Evolutionary conservation across 176 grass and related monocot species (phyloP).

Genomic region (Musa acuminata): DNA sequence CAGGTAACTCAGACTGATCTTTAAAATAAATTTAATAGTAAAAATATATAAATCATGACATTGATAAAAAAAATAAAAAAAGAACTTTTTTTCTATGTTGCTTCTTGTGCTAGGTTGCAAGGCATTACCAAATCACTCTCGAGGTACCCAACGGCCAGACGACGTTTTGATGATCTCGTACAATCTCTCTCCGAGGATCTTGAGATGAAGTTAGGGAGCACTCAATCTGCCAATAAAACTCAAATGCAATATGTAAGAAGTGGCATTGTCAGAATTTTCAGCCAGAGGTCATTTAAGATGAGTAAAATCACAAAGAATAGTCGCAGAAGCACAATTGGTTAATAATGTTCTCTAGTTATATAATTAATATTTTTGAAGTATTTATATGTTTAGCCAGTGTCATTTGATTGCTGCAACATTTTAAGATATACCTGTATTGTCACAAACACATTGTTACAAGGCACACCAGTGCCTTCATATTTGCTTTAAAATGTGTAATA

Average conservation of each 20-base stretch:
- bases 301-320: conserved; percentile 33
- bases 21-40: no score
- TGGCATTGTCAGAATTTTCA: conserved; percentile 40
- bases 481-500: no score
- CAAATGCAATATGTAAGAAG: conserved; percentile 32
- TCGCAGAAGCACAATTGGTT: conserved; percentile 25
- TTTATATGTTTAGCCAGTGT: no score
- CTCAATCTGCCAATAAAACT: conserved; percentile 34
- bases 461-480: no score
- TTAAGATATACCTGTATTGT: no score
- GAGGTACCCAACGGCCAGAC: conserved; percentile 83
- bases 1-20: conserved; percentile 29
- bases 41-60: no score
- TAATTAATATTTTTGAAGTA: background rate
- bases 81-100: no score
- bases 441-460: no score
- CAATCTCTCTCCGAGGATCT: conserved; percentile 61
- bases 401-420: no score
- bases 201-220: conserved; percentile 62
- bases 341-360: background rate
- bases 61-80: no score
- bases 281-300: conserved; percentile 59
- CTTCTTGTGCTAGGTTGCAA: conserved; percentile 46
- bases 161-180: conserved; percentile 63
- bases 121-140: conserved; percentile 91